Conservation (phyloP, 176 grass and related monocot genomes). For the Musa beccarii region DNA sequence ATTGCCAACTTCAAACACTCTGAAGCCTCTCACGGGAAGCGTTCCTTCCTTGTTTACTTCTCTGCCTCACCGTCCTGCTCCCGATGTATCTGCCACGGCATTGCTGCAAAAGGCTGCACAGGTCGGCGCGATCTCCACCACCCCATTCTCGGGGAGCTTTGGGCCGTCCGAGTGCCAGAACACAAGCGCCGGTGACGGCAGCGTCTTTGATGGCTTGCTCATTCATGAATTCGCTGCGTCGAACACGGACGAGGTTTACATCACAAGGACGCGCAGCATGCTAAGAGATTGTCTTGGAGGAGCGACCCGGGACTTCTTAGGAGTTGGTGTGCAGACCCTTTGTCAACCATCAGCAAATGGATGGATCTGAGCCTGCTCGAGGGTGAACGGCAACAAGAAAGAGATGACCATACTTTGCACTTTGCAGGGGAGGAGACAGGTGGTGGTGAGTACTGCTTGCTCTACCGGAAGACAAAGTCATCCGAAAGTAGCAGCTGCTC, state of each 20-base stretch:
- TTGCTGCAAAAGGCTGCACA: slow-evolving; percentile 74
- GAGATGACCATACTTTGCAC: too few relatives aligned
- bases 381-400: not conserved
- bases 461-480: not conserved
- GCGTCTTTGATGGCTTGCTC: slow-evolving; percentile 14
- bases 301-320: slow-evolving; percentile 83
- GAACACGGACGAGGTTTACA: slow-evolving; percentile 18
- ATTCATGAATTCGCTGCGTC: slow-evolving; percentile 24
- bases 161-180: slow-evolving; percentile 27
- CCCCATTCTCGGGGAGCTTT: slow-evolving; percentile 23
- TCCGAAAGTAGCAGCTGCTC: not conserved
- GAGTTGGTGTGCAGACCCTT: slow-evolving; percentile 71
- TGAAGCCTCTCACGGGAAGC: slow-evolving; percentile 24
- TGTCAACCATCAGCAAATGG: slow-evolving; percentile 54
- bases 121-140: slow-evolving; percentile 39
- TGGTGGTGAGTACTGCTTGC: too few relatives aligned
- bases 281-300: slow-evolving; percentile 15
- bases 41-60: slow-evolving; percentile 51
- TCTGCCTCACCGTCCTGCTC: slow-evolving; percentile 33
- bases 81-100: slow-evolving; percentile 75
- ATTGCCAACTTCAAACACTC: too few relatives aligned
- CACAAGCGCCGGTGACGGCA: not conserved
- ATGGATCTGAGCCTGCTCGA: slow-evolving; percentile 39
- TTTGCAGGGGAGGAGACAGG: too few relatives aligned
- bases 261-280: slow-evolving; percentile 17